Base-by-base conservation (phyloP, 1,139 yeast genomes). In the Wickerhamiella infanticola region DNA sequence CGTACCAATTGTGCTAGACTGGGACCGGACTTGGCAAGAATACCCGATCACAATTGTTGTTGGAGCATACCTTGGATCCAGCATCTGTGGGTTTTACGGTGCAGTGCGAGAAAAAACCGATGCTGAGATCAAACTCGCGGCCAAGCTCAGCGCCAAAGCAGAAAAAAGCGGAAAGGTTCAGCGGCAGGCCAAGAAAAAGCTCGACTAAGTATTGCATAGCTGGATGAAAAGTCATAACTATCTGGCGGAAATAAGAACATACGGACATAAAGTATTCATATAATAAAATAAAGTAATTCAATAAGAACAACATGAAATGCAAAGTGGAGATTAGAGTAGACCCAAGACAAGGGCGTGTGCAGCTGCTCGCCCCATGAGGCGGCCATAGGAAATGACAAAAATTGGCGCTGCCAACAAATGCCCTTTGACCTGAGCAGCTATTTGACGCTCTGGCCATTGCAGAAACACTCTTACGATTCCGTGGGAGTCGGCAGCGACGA, bases 21-120 rank as follows among this genome's bases (percentile, higher is more conserved):
- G 98, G 98, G 98, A 90, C 61, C 71, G 97, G 54, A 86, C 82
- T 29, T 90, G 98, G 98, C 98, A 90, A 63, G 73, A 70, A 49
- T 90, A 96, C 95, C 98, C 98, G n/a, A 74, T 85, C 48, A 88
- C 97, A 1, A 72, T 88, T 44, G 66, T 88, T 26, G 69, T 74
- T n/a, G 97, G 97, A 1, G 79, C 77, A 0, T 85, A 84, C 57
- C 29, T 69, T 1, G 97, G 96, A 18, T 74, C 79, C 2, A 69
- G 77, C 27, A 54, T 73, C 3, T 95, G 95, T 6, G 56, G 63
- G 4, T 38, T 59, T 4, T 49, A 57, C 9, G 67, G 65, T 2
- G 25, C 33, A 9, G 13, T 38, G 8, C 40, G 40, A 29, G 33
- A 29, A 11, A 29, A 29, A 29, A 7, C 33, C 11, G 33, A 29